A percentile compares a stretch with the other conserved stretches of the same genome.
phyloP scores from a whole-genome alignment of 2,329 filamentous ascomycete species.

The Fusarium illudens region DNA sequence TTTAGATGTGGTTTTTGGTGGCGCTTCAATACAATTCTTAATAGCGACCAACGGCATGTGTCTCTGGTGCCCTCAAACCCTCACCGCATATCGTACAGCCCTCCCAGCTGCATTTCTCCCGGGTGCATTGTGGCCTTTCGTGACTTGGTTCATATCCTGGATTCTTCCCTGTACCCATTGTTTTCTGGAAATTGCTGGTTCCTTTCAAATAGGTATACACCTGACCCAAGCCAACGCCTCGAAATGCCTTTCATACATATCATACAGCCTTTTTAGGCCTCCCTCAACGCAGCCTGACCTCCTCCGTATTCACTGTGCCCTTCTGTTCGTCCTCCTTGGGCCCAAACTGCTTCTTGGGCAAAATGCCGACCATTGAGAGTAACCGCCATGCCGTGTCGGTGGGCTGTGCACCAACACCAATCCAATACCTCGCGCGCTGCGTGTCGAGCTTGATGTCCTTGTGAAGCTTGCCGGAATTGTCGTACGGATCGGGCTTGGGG shows the following conservation, averaged over 20 bases:
- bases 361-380: slow-evolving; percentile 74
- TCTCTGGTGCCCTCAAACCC: not conserved
- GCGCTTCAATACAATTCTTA: slow-evolving; percentile 34
- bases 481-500: slow-evolving; percentile 69
- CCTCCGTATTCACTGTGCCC: slow-evolving; percentile 38
- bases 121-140: not conserved
- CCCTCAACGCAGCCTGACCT: slow-evolving; percentile 45
- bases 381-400: slow-evolving; percentile 89
- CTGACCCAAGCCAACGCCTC: slow-evolving; percentile 40
- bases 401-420: slow-evolving; percentile 95
- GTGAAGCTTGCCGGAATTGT: slow-evolving; percentile 71
- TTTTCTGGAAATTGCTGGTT: slow-evolving; percentile 8
- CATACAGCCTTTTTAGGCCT: slow-evolving; percentile 31
- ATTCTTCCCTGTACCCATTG: not conserved
- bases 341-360: slow-evolving; percentile 51
- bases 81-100: slow-evolving; percentile 28
- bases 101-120: not conserved
- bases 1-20: slow-evolving; percentile 37
- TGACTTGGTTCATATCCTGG: not conserved
- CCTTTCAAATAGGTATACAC: slow-evolving; percentile 11
- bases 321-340: slow-evolving; percentile 40
- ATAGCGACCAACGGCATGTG: slow-evolving; percentile 23
- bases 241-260: slow-evolving; percentile 42
- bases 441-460: slow-evolving; percentile 93
- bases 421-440: slow-evolving; percentile 88